Conservation (phyloP, 2,329 filamentous ascomycete genomes). For the Aureobasidium mangrovei region DNA sequence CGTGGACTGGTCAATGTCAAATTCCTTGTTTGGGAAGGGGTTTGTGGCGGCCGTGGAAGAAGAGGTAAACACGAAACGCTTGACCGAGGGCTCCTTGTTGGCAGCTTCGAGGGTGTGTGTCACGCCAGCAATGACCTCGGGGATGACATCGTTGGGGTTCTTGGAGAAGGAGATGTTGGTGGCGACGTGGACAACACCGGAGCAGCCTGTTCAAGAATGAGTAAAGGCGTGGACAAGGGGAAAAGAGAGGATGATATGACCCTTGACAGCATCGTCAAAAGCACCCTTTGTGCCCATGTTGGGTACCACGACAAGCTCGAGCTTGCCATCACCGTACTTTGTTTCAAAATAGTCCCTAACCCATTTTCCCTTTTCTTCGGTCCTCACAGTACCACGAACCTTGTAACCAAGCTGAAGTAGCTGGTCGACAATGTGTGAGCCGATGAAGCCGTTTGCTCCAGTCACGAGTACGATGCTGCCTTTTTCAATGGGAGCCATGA, state of each 20-base stretch:
- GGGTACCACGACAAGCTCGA: conserved; percentile 33
- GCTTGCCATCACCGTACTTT: conserved; percentile 23
- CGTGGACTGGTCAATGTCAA: conserved; percentile 27
- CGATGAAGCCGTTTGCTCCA: conserved; percentile 23
- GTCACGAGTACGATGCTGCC: conserved; percentile 24
- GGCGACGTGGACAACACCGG: conserved; percentile 40
- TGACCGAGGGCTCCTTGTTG: conserved; percentile 32
- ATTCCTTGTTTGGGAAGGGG: conserved; percentile 28
- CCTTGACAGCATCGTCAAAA: conserved; percentile 35
- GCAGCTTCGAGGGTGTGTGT: conserved; percentile 35
- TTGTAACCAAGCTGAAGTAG: conserved; percentile 22
- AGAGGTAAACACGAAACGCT: conserved; percentile 38
- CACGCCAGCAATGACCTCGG: conserved; percentile 29
- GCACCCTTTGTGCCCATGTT: conserved; percentile 31
- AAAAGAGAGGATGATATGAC: conserved; percentile 10
- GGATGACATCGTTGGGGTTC: conserved; percentile 37
- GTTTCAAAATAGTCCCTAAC: conserved; percentile 19
- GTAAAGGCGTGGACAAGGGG: neutral
- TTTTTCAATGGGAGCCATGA: conserved; percentile 18
- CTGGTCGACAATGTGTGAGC: conserved; percentile 23
- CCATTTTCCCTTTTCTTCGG: conserved; percentile 21
- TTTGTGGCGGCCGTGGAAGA: conserved; percentile 29
- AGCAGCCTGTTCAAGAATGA: conserved; percentile 23
- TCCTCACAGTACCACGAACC: conserved; percentile 23
- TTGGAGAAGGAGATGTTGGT: conserved; percentile 32